Conservation (phyloP, 768 basidiomycete species). For the Naganishia onofrii region DNA sequence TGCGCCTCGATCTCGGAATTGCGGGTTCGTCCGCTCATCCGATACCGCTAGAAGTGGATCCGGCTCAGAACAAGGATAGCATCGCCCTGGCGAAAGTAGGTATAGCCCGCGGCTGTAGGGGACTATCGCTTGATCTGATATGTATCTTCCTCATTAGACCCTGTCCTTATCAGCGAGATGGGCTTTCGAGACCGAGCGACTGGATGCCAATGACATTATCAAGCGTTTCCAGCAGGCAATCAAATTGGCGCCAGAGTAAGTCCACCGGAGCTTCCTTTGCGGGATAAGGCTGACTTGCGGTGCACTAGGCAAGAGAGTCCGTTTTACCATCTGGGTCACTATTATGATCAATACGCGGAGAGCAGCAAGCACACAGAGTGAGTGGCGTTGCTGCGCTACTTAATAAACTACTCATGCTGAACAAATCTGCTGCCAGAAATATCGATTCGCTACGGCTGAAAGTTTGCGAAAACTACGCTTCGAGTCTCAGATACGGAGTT, state of each 20-base stretch:
- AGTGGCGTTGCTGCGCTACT: not conserved
- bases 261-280: not conserved
- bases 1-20: constrained; percentile 17
- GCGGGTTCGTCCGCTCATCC: constrained; percentile 10
- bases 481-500: constrained; percentile 74
- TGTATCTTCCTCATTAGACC: constrained; percentile 54
- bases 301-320: constrained; percentile 63
- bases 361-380: constrained; percentile 16
- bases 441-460: constrained; percentile 21
- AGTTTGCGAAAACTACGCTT: constrained; percentile 58
- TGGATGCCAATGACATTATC: constrained; percentile 64
- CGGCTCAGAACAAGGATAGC: not conserved
- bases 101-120: not conserved
- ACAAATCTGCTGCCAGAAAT: not conserved
- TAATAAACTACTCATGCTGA: not conserved
- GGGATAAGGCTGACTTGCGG: constrained; percentile 24
- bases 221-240: constrained; percentile 55
- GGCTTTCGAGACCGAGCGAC: constrained; percentile 87
- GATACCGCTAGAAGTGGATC: constrained; percentile 5
- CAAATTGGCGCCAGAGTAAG: constrained; percentile 51
- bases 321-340: constrained; percentile 80
- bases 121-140: not conserved
- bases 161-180: constrained; percentile 80
- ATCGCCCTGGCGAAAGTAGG: constrained; percentile 62
- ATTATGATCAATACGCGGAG: constrained; percentile 61